phyloP scores from a whole-genome alignment of 495 filamentous ascomycete genomes.

The Penicillium coprophilum region DNA sequence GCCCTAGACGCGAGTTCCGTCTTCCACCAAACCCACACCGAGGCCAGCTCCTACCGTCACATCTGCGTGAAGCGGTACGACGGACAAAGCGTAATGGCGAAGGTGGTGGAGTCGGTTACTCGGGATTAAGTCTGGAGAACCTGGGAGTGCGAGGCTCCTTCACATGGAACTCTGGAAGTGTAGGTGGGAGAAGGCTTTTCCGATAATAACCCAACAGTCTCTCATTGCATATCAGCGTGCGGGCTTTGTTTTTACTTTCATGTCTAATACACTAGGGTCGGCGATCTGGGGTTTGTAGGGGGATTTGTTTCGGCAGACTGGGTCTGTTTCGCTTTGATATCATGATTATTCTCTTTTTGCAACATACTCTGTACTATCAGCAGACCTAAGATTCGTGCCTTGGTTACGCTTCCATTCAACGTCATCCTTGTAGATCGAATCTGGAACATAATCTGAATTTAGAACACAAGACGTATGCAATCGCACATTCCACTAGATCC shows the following conservation, averaged over 20 bases:
- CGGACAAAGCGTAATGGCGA: slow-evolving; percentile 66
- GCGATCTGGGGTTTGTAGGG: slow-evolving; percentile 1
- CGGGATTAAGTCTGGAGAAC: slow-evolving; percentile 69
- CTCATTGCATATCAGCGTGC: slow-evolving; percentile 15
- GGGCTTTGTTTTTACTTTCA: slow-evolving; percentile 2
- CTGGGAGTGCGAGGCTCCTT: slow-evolving; percentile 62
- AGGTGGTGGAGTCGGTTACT: slow-evolving; percentile 69
- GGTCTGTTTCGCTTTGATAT: slow-evolving; percentile 9
- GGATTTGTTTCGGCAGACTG: slow-evolving; percentile 10
- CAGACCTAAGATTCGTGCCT: background rate
- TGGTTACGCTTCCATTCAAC: background rate
- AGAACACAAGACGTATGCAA: background rate
- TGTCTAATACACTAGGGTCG: background rate
- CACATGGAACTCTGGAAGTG: slow-evolving; percentile 50
- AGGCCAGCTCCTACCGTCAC: slow-evolving; percentile 76
- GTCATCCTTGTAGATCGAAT: background rate
- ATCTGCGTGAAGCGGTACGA: slow-evolving; percentile 75
- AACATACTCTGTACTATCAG: slow-evolving; percentile 5
- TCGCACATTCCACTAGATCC: slow-evolving; percentile 16
- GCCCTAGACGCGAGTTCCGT: slow-evolving; percentile 29
- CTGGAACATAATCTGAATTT: background rate
- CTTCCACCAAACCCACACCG: slow-evolving; percentile 51
- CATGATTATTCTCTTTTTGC: background rate
- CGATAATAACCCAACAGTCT: slow-evolving; percentile 36
- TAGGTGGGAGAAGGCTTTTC: slow-evolving; percentile 62